Conservation (phyloP, 1,284 basidiomycete genomes). For the Phlebopus sp. region DNA sequence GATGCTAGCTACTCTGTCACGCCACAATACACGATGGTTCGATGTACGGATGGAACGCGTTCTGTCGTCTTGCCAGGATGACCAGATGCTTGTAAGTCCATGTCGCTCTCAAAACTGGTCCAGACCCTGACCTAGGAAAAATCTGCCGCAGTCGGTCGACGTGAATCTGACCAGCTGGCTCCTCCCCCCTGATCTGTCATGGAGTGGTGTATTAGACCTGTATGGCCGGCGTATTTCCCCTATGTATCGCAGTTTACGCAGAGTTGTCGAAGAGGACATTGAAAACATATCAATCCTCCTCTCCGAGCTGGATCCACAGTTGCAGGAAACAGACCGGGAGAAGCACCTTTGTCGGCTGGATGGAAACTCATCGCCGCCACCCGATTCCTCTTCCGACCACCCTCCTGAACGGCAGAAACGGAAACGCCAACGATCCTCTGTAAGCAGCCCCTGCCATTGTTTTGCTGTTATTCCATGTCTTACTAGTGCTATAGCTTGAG, state of each 20-base stretch:
- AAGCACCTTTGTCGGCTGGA: neutral
- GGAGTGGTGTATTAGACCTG: slow-evolving; percentile 27
- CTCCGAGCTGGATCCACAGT: slow-evolving; percentile 26
- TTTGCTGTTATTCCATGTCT: neutral
- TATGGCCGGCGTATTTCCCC: slow-evolving; percentile 33
- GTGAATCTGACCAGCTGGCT: slow-evolving; percentile 29
- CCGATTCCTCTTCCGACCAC: neutral
- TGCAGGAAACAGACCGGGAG: slow-evolving; percentile 8
- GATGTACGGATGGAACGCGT: slow-evolving; percentile 7
- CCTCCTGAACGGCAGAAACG: slow-evolving; percentile 14
- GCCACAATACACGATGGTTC: slow-evolving; percentile 9
- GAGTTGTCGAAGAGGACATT: slow-evolving; percentile 32
- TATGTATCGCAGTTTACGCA: slow-evolving; percentile 32
- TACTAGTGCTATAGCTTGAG: slow-evolving; percentile 11
- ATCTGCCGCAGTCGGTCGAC: slow-evolving; percentile 31
- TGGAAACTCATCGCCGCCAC: neutral
- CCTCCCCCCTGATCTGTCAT: slow-evolving; percentile 26
- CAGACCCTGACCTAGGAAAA: neutral
- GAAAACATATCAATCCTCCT: slow-evolving; percentile 36
- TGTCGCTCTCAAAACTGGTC: neutral
- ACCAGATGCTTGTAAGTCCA: slow-evolving; percentile 13
- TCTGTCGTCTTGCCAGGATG: neutral
- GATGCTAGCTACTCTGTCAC: slow-evolving; percentile 13
- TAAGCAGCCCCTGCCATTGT: slow-evolving; percentile 9
- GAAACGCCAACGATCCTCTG: slow-evolving; percentile 28